Base-by-base conservation (phyloP, 257 asterid genomes). In the Solanum chilense region DNA sequence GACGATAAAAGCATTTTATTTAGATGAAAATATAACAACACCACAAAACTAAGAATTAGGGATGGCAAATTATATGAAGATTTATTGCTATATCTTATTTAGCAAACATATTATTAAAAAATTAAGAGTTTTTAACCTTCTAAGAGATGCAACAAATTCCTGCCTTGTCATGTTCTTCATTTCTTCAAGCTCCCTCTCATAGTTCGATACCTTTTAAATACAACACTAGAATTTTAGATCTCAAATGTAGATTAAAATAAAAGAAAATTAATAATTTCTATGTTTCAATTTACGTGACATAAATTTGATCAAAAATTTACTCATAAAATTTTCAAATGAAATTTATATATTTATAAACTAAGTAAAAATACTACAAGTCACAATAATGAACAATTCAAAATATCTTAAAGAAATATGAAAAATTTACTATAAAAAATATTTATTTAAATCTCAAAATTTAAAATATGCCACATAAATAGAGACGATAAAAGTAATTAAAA, bases 161-260 rank as follows among this genome's bases (percentile, higher is more conserved):
- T 96, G 99, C 86, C 98, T 93, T 1, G 98, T 92, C 99, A 95
- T 94, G 93, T 92, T 92, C 90, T 95, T 93, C 98, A 95, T 96
- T 87, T 93, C 98, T 69, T 91, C 95, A 6, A 95, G 78, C 88
- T 95, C 99, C 92, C 91, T 94, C 91, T 92, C 96, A 82, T 96
- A 96, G 52, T 94, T 93, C 3, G 89, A 87, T 16, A 91, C 94
- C 98, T 96, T 73, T 88, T 69, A 56, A 68, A 27, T 49, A 80
- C 27, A 29, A 29, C 16, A 78, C 25, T 73, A 20, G 27, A 47
- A 0, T 47, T 78, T 44, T 16, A 80, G 12, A 80, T 16, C 16
- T 27, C 44, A 10, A 10, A 29, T 16, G 41, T 16, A 80, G 3
- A 5, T 39, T 39, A 21, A 45, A 45, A 31, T 49, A 64, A 58